Conservation (phyloP, 192 early-diverging fungal species). For the Linnemannia zychae region DNA sequence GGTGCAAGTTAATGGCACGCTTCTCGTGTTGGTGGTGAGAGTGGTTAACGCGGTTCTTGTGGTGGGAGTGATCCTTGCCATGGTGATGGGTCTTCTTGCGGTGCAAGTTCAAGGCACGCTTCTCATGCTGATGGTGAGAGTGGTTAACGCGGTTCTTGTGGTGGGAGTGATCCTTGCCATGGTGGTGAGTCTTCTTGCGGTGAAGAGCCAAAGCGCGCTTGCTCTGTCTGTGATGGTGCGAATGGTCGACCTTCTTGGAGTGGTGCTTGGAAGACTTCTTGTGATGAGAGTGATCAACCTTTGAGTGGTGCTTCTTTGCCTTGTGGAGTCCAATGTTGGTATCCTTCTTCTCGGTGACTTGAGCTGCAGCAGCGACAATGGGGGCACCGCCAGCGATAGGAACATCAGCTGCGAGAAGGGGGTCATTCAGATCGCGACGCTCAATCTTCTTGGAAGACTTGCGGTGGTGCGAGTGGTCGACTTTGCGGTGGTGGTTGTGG, state of each 20-base stretch:
- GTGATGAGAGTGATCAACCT: conserved; percentile 10
- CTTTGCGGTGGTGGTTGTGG: conserved; percentile 23
- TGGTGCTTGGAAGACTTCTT: too few relatives aligned
- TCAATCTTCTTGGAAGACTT: conserved; percentile 15
- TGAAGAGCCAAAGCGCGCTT: conserved; percentile 11
- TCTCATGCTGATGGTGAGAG: background rate
- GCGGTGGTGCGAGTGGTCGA: conserved; percentile 17
- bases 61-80: conserved; percentile 4
- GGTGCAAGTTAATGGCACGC: background rate
- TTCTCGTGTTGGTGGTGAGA: background rate
- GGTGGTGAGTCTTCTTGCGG: conserved; percentile 21
- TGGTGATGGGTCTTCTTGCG: conserved; percentile 17
- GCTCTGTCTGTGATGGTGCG: conserved; percentile 12
- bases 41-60: background rate
- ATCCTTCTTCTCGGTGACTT: background rate
- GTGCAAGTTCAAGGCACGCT: conserved; percentile 9
- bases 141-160: conserved; percentile 8
- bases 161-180: conserved; percentile 14
- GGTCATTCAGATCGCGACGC: conserved; percentile 13
- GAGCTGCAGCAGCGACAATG: background rate
- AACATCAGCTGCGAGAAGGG: background rate
- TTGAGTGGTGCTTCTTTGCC: background rate
- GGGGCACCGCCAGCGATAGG: background rate
- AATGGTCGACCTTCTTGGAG: background rate
- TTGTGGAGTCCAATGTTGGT: background rate